A percentile compares a stretch with the other conserved stretches of the same genome.
These are phyloP conservation scores for Wallacemonas collosoma DNA, from an alignment of 208 protist species.

Conservation along the genomic window DNA sequence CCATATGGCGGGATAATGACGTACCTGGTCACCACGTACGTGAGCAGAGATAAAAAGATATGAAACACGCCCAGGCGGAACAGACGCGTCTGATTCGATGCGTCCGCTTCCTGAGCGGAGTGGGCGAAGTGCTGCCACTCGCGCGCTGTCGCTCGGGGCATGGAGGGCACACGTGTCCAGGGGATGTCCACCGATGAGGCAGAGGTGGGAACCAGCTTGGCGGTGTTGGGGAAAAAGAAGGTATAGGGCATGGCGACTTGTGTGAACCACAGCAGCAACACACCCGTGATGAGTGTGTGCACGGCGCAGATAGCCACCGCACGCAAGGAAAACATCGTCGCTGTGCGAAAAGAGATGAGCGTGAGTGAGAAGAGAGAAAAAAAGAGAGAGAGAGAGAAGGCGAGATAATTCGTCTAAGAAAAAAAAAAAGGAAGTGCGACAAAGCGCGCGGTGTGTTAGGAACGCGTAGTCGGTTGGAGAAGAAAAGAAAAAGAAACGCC, in stretches of 20 bases:
- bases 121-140: conserved; percentile 1
- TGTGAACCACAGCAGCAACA: conserved; percentile 8
- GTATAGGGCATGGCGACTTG: conserved; percentile 33
- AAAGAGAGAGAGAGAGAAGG: conserved; percentile 18
- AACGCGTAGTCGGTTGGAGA: not conserved
- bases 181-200: not conserved
- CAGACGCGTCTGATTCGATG: conserved; percentile 25
- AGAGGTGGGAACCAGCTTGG: not conserved
- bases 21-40: conserved; percentile 28
- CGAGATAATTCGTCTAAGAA: too few relatives aligned
- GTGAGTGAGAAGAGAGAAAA: not conserved
- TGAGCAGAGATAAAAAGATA: conserved; percentile 32
- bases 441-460: too few relatives aligned
- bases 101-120: conserved; percentile 17
- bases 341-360: not conserved
- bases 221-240: not conserved
- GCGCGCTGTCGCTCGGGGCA: not conserved
- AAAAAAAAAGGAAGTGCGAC: too few relatives aligned
- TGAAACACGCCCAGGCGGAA: conserved; percentile 28
- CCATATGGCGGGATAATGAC: conserved; percentile 39
- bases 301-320: not conserved
- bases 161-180: conserved; percentile 1
- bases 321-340: not conserved
- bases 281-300: not conserved
- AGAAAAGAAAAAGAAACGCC: not conserved